Conservation (phyloP, 106 monocot species). For the Dendrobium chrysotoxum region DNA sequence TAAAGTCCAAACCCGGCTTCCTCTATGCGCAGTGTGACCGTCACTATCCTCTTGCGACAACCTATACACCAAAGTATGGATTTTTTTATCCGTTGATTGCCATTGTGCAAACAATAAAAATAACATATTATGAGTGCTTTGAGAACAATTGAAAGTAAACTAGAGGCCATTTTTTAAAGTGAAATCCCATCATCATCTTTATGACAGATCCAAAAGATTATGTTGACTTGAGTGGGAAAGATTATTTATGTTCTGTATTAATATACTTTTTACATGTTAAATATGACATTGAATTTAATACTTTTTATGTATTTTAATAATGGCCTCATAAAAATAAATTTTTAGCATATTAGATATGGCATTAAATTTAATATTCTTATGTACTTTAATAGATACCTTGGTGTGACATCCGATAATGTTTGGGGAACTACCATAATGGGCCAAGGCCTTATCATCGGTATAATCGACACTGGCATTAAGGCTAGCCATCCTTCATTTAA, state of each 20-base stretch:
- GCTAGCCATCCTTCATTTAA: constrained; percentile 17
- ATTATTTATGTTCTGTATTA: not conserved
- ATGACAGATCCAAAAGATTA: not conserved
- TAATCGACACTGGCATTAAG: not conserved
- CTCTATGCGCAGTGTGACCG: not conserved
- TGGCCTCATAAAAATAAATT: not conserved
- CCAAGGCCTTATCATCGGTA: not conserved
- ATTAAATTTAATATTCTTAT: not conserved
- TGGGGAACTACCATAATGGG: not conserved
- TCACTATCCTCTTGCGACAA: constrained; percentile 13
- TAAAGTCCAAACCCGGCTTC: constrained; percentile 20
- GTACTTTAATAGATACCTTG: not conserved
- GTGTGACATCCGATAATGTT: not conserved
- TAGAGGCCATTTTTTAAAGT: not conserved
- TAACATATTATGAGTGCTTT: too few relatives aligned
- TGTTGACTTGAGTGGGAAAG: not conserved
- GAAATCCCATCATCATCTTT: not conserved
- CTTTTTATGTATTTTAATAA: not conserved
- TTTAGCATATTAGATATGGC: not conserved
- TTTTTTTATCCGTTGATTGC: not conserved
- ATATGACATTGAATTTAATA: not conserved
- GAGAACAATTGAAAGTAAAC: not conserved
- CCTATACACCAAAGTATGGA: constrained; percentile 7
- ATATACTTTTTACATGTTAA: not conserved
- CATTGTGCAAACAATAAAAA: too few relatives aligned